A percentile compares a stretch with the other conserved stretches of the same genome.
phyloP scores from a whole-genome alignment of 345 rosid genomes.

The Gossypium turneri region DNA sequence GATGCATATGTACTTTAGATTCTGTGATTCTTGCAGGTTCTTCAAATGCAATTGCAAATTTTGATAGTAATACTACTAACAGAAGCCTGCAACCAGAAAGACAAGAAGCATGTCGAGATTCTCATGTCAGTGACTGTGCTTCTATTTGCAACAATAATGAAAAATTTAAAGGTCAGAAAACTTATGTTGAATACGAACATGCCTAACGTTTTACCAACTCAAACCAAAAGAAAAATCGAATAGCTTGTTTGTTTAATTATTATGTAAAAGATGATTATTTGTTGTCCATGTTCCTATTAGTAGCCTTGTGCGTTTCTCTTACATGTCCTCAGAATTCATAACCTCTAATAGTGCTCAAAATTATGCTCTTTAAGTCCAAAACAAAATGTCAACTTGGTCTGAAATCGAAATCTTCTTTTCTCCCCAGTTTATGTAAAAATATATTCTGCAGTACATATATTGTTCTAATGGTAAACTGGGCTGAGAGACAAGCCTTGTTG shows the following conservation, averaged over 20 bases:
- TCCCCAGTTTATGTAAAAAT: not conserved
- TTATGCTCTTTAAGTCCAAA: not conserved
- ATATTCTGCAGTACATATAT: not conserved
- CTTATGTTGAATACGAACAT: not conserved
- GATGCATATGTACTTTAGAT: not conserved
- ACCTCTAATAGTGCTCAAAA: not conserved
- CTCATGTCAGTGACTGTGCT: conserved; percentile 11
- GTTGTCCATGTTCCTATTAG: not conserved
- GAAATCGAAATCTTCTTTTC: not conserved
- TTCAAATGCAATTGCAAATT: not conserved
- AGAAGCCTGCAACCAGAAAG: not conserved
- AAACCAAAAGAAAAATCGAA: not conserved
- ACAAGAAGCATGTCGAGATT: conserved; percentile 6
- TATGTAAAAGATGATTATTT: not conserved
- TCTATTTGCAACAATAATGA: conserved; percentile 6
- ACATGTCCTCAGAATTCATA: not conserved
- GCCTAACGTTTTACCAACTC: not conserved
- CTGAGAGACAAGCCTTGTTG: not conserved
- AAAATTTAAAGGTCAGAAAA: conserved; percentile 7
- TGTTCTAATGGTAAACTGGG: not conserved
- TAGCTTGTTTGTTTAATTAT: not conserved
- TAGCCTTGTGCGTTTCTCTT: not conserved
- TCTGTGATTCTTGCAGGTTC: conserved; percentile 17
- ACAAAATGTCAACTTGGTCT: not conserved
- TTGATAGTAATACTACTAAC: not conserved